Evolutionary conservation across 2,329 filamentous ascomycete genomes (phyloP), one percentile per base, ranked within the genome.

Genomic region (Seiridium unicorne): DNA sequence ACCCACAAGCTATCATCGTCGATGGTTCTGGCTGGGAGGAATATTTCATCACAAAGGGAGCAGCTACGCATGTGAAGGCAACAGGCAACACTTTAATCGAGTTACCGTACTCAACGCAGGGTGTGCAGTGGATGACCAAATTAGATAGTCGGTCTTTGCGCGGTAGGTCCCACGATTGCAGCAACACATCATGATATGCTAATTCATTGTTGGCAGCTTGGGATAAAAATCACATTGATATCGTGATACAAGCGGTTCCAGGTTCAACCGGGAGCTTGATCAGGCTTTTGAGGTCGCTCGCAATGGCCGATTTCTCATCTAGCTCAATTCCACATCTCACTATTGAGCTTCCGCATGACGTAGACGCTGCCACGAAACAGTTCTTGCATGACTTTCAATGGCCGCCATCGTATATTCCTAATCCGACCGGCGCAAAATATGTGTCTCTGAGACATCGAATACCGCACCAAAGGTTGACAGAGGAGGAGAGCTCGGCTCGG

Each of bases 391-490:
- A 69, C 0, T 91, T 92, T 64, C 76, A 79, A 38, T 95, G 91
- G 89, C 90, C 91, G 53, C 81, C 87, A 10, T 61, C 73, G 8
- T 67, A 70, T 4, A 65, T 71, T 9, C 67, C 72, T 5, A 72
- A 74, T n/a, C 70, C 75, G 55, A 79, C 72, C 31, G 75, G 75
- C 62, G 73, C 77, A n/a, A 81, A 77, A 55, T 80, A 82, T 70
- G 76, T 97, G 13, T 89, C 87, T 0, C 76, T 98, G 18, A 87
- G 90, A 34, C 92, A 91, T 63, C 89, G 92, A 36, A 88, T 97
- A 48, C 79, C 85, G 9, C 80, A 80, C 44, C 78, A 83, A 53
- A 79, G 79, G 51, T 69, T 89, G 63, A 86, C 81, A 5, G 82
- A 90, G 48, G 86, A 90, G 64, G 89, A 93, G 66, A 88, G 89